These are phyloP conservation scores for Lepidium sativum DNA, from an alignment of 345 rosid species.

Conservation along the genomic window DNA sequence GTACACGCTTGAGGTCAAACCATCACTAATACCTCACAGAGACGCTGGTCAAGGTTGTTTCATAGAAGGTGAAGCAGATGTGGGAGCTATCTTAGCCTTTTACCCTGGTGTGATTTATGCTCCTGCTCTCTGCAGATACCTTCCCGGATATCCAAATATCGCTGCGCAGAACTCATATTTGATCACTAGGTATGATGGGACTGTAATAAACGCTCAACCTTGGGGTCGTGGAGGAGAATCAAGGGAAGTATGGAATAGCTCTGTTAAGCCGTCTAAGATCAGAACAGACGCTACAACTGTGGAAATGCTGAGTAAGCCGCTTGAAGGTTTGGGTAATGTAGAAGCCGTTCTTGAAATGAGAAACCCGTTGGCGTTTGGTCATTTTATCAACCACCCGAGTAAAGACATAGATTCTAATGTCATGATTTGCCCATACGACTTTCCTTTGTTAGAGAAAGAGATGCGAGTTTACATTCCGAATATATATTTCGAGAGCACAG, in stretches of 20 bases:
- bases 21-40: conserved; percentile 62
- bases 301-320: conserved; percentile 47
- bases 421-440: conserved; percentile 77
- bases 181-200: conserved; percentile 78
- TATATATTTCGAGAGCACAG: conserved; percentile 38
- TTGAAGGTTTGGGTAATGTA: conserved; percentile 27
- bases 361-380: conserved; percentile 84
- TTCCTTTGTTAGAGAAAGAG: conserved; percentile 52
- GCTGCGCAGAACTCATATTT: conserved; percentile 61
- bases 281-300: conserved; percentile 11
- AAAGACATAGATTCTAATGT: conserved; percentile 69
- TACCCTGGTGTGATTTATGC: conserved; percentile 80
- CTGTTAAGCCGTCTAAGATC: conserved; percentile 18
- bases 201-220: conserved; percentile 72
- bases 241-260: conserved; percentile 57
- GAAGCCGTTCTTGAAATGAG: conserved; percentile 58
- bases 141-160: conserved; percentile 75
- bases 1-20: conserved; percentile 48
- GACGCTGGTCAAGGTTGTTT: conserved; percentile 77
- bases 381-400: conserved; percentile 66
- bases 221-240: conserved; percentile 75
- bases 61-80: conserved; percentile 67
- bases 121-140: conserved; percentile 64
- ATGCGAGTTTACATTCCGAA: conserved; percentile 81
- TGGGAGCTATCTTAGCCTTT: conserved; percentile 67